Conservation (phyloP, 768 basidiomycete species). For the Russula ochroleuca region DNA sequence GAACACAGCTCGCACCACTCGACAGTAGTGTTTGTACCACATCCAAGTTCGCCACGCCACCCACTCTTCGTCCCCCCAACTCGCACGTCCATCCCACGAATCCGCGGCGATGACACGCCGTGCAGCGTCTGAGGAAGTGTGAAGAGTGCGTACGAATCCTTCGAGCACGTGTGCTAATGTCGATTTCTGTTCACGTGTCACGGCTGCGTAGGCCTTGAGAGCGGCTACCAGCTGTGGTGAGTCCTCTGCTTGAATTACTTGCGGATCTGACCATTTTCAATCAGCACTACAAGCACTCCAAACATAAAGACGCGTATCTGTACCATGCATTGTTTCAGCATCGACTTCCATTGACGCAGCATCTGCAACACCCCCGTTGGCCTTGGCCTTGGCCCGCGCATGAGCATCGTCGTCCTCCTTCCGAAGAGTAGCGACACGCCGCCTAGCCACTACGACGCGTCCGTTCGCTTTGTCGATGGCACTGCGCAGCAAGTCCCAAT, state of each 20-base stretch:
- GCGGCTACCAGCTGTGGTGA: slow-evolving; percentile 67
- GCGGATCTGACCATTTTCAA: slow-evolving; percentile 29
- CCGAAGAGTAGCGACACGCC: slow-evolving; percentile 66
- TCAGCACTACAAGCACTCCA: not conserved
- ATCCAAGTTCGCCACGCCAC: slow-evolving; percentile 84
- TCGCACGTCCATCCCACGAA: slow-evolving; percentile 65
- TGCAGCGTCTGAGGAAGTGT: slow-evolving; percentile 42
- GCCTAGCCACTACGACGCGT: slow-evolving; percentile 70
- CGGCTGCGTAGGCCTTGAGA: slow-evolving; percentile 67
- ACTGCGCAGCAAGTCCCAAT: slow-evolving; percentile 82
- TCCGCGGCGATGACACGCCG: slow-evolving; percentile 56
- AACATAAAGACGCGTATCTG: slow-evolving; percentile 30
- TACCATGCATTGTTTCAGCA: slow-evolving; percentile 61
- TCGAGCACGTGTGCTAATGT: slow-evolving; percentile 69
- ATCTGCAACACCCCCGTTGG: slow-evolving; percentile 39
- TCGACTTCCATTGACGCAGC: slow-evolving; percentile 60
- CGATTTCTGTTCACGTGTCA: slow-evolving; percentile 71
- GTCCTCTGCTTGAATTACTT: slow-evolving; percentile 49
- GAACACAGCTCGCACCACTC: slow-evolving; percentile 50
- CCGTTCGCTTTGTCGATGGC: slow-evolving; percentile 91
- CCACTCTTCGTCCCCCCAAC: slow-evolving; percentile 76
- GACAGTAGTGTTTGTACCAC: slow-evolving; percentile 88
- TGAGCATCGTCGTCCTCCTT: slow-evolving; percentile 87
- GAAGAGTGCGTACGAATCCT: slow-evolving; percentile 54
- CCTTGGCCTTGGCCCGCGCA: slow-evolving; percentile 67